phyloP scores from a whole-genome alignment of 2,329 filamentous ascomycete species.

The Pseudogymnoascus sp. region DNA sequence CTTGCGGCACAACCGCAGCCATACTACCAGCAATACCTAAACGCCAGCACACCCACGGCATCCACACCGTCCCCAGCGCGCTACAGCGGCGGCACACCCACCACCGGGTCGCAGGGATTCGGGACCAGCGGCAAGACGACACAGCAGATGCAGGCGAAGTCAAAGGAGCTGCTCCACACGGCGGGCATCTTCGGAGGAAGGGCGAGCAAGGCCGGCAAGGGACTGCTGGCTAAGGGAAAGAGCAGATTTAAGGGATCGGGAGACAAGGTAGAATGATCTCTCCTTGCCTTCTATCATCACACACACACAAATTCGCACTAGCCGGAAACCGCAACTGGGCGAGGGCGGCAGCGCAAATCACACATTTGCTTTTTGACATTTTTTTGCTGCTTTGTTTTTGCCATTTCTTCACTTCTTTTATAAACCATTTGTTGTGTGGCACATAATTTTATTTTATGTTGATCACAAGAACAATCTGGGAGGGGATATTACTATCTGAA shows the following conservation, averaged over 20 bases:
- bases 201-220: slow-evolving; percentile 75
- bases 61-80: slow-evolving; percentile 17
- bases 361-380: background rate
- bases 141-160: slow-evolving; percentile 49
- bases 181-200: slow-evolving; percentile 65
- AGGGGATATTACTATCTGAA: background rate
- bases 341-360: background rate
- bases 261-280: slow-evolving; percentile 77
- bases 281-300: slow-evolving; percentile 21
- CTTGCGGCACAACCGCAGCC: slow-evolving; percentile 33
- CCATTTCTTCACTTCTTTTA: background rate
- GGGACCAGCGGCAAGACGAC: slow-evolving; percentile 16
- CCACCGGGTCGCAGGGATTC: background rate
- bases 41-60: slow-evolving; percentile 35
- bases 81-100: slow-evolving; percentile 16
- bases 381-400: background rate
- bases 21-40: slow-evolving; percentile 49
- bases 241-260: slow-evolving; percentile 60
- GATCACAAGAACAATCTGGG: background rate
- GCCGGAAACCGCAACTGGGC: slow-evolving; percentile 4
- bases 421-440: background rate
- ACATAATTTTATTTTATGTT: background rate
- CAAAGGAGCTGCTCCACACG: slow-evolving; percentile 81
- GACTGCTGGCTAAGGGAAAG: slow-evolving; percentile 82
- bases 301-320: background rate